Evolutionary conservation across 306 rosid genomes (phyloP).

Genomic region (Crotalaria pallida): DNA sequence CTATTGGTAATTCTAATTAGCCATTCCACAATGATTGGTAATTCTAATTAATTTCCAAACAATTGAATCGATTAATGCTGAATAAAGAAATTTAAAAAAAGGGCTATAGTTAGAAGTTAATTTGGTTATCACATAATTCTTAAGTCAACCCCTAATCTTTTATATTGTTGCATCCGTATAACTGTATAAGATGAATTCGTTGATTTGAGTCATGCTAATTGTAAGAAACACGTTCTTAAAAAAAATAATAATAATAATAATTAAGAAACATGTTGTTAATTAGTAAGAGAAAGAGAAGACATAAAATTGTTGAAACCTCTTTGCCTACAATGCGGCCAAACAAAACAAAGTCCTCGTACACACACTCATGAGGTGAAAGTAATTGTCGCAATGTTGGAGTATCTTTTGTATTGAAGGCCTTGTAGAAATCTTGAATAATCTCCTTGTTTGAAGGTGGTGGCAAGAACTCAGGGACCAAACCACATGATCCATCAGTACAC

Average conservation of each 20-base stretch:
- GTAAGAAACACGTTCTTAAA: too few relatives aligned
- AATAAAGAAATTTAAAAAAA: not conserved
- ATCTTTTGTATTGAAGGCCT: slow-evolving; percentile 29
- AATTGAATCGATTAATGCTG: not conserved
- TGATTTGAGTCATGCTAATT: not conserved
- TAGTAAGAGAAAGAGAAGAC: not conserved
- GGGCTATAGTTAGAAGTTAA: not conserved
- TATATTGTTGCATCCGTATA: not conserved
- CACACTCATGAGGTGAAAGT: slow-evolving; percentile 22
- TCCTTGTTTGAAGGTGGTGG: slow-evolving; percentile 12
- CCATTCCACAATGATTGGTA: not conserved
- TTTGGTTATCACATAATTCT: not conserved
- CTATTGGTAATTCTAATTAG: not conserved
- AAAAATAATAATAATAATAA: too few relatives aligned
- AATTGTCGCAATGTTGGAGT: slow-evolving; percentile 23
- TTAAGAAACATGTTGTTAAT: too few relatives aligned
- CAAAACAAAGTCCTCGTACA: slow-evolving; percentile 38
- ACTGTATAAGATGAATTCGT: not conserved
- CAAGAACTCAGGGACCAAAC: slow-evolving; percentile 11
- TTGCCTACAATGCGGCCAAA: slow-evolving; percentile 27
- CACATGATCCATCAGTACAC: slow-evolving; percentile 32
- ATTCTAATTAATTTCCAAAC: not conserved
- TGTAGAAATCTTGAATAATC: slow-evolving; percentile 24
- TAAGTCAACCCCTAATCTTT: not conserved
- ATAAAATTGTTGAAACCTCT: slow-evolving; percentile 8